Conservation (phyloP, 2,329 filamentous ascomycete species). For the Drechslerella dactyloides region DNA sequence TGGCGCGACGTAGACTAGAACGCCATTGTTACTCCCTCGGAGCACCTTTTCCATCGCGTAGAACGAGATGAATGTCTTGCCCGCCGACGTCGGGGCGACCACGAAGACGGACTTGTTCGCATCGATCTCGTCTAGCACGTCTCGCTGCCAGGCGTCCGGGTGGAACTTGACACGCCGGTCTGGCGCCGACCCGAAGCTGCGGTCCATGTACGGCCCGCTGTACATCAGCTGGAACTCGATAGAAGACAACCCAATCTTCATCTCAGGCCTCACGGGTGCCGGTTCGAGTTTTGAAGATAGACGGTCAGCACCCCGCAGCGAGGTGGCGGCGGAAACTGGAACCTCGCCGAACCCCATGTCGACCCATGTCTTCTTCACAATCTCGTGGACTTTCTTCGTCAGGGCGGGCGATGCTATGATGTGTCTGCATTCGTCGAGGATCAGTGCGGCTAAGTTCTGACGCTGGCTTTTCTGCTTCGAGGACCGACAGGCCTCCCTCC, state of each 20-base stretch:
- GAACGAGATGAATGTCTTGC: constrained; percentile 84
- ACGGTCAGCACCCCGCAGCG: constrained; percentile 21
- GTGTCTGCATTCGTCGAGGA: constrained; percentile 26
- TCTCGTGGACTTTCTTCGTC: constrained; percentile 42
- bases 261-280: constrained; percentile 51
- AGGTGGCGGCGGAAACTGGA: constrained; percentile 19
- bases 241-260: constrained; percentile 58
- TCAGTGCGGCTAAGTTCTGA: constrained; percentile 31
- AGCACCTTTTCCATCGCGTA: constrained; percentile 81
- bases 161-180: constrained; percentile 74
- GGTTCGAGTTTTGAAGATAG: constrained; percentile 22
- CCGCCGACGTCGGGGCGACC: constrained; percentile 77
- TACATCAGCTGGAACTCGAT: constrained; percentile 71
- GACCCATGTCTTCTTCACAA: constrained; percentile 51
- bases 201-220: constrained; percentile 75
- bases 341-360: constrained; percentile 51
- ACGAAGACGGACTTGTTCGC: constrained; percentile 73
- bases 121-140: constrained; percentile 76
- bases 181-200: constrained; percentile 71
- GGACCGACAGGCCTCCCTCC: constrained; percentile 28
- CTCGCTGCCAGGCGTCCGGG: constrained; percentile 77
- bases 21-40: constrained; percentile 70
- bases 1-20: constrained; percentile 79
- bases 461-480: constrained; percentile 18
- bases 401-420: constrained; percentile 41